phyloP scores from a whole-genome alignment of 2,329 filamentous ascomycete species.

The Neopestalotiopsis sp. region DNA sequence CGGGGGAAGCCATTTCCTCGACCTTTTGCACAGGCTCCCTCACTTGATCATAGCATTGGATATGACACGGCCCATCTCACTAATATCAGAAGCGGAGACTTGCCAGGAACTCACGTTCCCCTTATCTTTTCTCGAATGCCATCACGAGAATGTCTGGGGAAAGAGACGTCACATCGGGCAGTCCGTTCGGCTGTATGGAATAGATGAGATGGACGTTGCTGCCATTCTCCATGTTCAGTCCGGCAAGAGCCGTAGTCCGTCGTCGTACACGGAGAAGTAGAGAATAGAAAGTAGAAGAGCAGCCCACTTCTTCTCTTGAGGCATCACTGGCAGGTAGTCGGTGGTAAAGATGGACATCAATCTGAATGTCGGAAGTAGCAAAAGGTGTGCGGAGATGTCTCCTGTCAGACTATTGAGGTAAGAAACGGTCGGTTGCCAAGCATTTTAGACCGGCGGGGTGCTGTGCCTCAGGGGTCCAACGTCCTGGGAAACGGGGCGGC shows the following conservation, averaged over 20 bases:
- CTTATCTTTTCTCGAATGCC: background rate
- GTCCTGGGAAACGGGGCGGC: background rate
- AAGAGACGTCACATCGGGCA: background rate
- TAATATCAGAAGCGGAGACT: background rate
- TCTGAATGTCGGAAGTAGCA: background rate
- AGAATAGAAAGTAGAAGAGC: too few relatives aligned
- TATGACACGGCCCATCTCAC: too few relatives aligned
- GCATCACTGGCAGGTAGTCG: too few relatives aligned
- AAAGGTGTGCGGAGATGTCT: background rate
- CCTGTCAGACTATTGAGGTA: background rate
- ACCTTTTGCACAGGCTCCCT: background rate
- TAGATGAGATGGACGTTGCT: too few relatives aligned
- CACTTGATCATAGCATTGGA: background rate
- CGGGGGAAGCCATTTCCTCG: background rate
- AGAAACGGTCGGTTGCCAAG: conserved; percentile 2
- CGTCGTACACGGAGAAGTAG: too few relatives aligned
- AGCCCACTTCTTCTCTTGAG: too few relatives aligned
- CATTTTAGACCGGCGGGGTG: conserved; percentile 3
- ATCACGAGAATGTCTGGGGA: background rate
- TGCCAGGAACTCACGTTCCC: background rate
- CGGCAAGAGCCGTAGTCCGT: too few relatives aligned
- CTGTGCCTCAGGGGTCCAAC: background rate
- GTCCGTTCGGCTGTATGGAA: too few relatives aligned
- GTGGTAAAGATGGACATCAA: too few relatives aligned
- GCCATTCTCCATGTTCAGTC: background rate